Evolutionary conservation across 2,329 filamentous ascomycete species (phyloP).

Genomic region (Ceratocystiopsis minuta): DNA sequence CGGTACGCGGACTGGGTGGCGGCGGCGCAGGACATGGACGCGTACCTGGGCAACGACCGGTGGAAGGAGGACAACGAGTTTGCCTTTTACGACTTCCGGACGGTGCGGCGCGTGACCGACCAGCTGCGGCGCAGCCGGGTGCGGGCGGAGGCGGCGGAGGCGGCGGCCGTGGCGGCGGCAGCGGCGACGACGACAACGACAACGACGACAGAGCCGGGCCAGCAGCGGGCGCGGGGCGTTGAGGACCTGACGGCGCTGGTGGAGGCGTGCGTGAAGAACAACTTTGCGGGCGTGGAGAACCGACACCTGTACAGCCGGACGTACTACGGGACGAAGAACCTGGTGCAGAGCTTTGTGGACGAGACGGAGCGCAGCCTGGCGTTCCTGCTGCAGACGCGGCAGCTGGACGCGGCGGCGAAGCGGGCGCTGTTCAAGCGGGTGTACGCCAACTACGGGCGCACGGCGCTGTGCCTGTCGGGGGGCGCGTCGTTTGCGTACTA

Average conservation of each 20-base stretch:
- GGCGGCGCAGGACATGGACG: constrained; percentile 63
- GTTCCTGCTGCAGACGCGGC: constrained; percentile 49
- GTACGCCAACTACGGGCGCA: constrained; percentile 78
- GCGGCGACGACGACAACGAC: constrained; percentile 6
- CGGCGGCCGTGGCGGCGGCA: constrained; percentile 17
- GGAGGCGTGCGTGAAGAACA: constrained; percentile 90
- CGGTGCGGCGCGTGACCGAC: constrained; percentile 56
- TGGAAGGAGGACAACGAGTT: constrained; percentile 68
- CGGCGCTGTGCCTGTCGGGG: constrained; percentile 80
- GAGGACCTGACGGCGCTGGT: constrained; percentile 55
- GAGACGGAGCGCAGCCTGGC: constrained; percentile 52
- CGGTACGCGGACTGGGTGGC: constrained; percentile 72
- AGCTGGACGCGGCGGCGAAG: constrained; percentile 57
- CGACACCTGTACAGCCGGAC: constrained; percentile 90
- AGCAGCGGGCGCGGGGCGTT: constrained; percentile 11
- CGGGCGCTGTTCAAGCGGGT: constrained; percentile 70
- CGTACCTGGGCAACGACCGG: constrained; percentile 58
- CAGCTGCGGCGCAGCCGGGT: constrained; percentile 52
- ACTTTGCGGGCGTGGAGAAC: constrained; percentile 91
- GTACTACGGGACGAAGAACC: constrained; percentile 90
- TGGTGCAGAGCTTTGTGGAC: constrained; percentile 80
- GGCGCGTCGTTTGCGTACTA: constrained; percentile 94
- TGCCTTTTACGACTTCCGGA: constrained; percentile 77
- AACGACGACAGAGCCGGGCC: constrained; percentile 12
- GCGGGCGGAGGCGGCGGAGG: constrained; percentile 33